Base-by-base conservation (phyloP, 495 filamentous ascomycete genomes). In the Parmelia sp. region DNA sequence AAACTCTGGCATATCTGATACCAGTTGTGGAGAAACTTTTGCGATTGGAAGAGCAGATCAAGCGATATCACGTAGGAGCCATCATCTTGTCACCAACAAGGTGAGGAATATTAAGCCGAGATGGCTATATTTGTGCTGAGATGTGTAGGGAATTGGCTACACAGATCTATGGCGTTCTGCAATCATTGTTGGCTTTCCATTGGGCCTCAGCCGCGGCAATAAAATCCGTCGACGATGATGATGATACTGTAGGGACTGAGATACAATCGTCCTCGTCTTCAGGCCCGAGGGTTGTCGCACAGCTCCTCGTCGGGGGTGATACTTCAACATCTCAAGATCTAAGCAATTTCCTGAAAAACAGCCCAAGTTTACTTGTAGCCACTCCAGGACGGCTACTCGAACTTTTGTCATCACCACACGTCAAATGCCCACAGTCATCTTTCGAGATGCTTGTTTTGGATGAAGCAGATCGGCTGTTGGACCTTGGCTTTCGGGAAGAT, bases 401-500 rank as follows among this genome's bases (percentile, higher is more conserved):
- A 66, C 79, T 97, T 7, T 84, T 98, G 23, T 88, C 89, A 8
- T 95, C 91, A n/a, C 89, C 86, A 11, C 89, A 96, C 74, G 92
- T 97, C 7, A 89, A 95, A 71, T 90, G 88, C 65, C 86, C 93
- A 0, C 86, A 91, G 60, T 92, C 91, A 35, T 89, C 88, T 0
- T 96, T 96, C 69, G 91, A 97, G 70, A 85, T 89, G 63, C 82
- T 98, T 17, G 88, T 98, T 56, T 80, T 98, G 59, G 94, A 98
- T 70, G 94, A 98, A 75, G 94, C 94, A 49, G 94, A 98, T 72
- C 78, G 95, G 61, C 76, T 98, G 31, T 78, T 98, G 11, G 95
- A 98, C 74, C 79, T 97, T n/a, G 95, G 95, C 12, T 97, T 98
- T 78, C 91, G 92, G 70, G 86, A 93, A 11, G 89, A 94, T 66